A percentile compares a stretch with the other conserved stretches of the same genome.
Evolutionary conservation across 306 rosid genomes (phyloP).

Genomic region (Pterocarpus santalinus): DNA sequence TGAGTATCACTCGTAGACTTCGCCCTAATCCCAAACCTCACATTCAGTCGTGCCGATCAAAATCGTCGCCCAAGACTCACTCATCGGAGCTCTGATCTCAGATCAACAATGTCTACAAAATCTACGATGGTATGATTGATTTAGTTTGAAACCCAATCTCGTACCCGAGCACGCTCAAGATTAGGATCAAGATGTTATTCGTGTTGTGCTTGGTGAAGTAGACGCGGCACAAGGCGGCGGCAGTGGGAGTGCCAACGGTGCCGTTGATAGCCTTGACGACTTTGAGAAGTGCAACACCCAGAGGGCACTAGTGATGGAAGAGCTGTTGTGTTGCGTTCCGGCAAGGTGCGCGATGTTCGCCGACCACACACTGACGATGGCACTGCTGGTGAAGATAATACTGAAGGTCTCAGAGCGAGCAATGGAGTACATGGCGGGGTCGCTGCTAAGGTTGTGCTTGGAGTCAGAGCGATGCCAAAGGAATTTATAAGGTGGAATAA

Average conservation of each 20-base stretch:
- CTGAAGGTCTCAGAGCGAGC: conserved; percentile 85
- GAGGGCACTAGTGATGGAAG: conserved; percentile 82
- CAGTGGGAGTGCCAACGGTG: conserved; percentile 74
- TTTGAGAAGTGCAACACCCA: conserved; percentile 89
- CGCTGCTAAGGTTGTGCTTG: conserved; percentile 80
- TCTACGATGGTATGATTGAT: conserved; percentile 77
- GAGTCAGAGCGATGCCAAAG: conserved; percentile 65
- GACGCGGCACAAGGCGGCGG: conserved; percentile 75
- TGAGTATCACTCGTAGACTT: too few relatives aligned
- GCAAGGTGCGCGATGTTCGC: conserved; percentile 67
- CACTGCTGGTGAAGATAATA: conserved; percentile 84
- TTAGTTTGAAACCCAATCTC: conserved; percentile 62
- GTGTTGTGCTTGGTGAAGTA: conserved; percentile 80
- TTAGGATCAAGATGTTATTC: conserved; percentile 81
- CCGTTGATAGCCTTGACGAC: conserved; percentile 71
- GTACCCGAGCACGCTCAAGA: conserved; percentile 70
- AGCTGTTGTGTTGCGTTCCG: conserved; percentile 75
- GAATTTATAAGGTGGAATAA: too few relatives aligned
- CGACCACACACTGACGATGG: conserved; percentile 78
- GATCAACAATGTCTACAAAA: conserved; percentile 65
- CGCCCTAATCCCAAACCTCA: too few relatives aligned
- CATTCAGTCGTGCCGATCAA: conserved; percentile 82
- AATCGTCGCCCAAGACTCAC: conserved; percentile 66
- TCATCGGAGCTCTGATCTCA: conserved; percentile 70
- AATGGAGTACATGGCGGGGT: conserved; percentile 92